Evolutionary conservation across 2,329 filamentous ascomycete species (phyloP), one percentile per base, ranked within the genome.

Genomic region (Penicillium sp.): DNA sequence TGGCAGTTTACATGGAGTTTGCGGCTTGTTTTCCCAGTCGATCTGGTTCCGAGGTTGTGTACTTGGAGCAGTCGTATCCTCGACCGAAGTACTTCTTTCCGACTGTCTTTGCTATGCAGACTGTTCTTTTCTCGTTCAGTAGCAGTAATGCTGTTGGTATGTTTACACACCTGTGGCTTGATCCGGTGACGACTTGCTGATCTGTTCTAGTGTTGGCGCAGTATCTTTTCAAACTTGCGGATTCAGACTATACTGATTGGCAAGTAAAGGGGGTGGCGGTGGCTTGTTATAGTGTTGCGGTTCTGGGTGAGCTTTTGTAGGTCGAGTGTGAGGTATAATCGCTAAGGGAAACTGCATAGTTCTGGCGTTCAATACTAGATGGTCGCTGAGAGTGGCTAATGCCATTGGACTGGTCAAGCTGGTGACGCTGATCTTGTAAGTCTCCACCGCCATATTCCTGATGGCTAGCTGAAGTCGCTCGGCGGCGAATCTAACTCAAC

Each of bases 31-130:
- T 87, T 50, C 83, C 83, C 0, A 86, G 79, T 59, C 78, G 84
- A 7, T 84, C 80, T 2, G 84, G 83, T 0, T 77, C 78, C 0
- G 82, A 87, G 58, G 83, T 84, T 0, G 83, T 84, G 0, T 87
- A 86, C 56, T 74, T 87, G 0, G 84, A 87, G 56, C 84, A 87
- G 59, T 80, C 82, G 0, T 88, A 79, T 54, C 83, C 83, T 1
- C 75, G 81, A 1, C 84, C 84, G 0, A 78, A 75, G 46, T 84
- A 81, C 60, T 76, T 87, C 52, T 80, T 87, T 41, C 82, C 83
- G 0, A 80, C 80, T 0, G 74, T 81, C 0, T 87, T 84, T 61
- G 84, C 84, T 0, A 77, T 85, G 2, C 80, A 84, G 60, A 77
- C 78, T 0, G 80, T 87, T 1, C 64, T 84, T 1, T 68, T 87